Base-by-base conservation (phyloP, 2,329 filamentous ascomycete species). In the Apiospora koreana region DNA sequence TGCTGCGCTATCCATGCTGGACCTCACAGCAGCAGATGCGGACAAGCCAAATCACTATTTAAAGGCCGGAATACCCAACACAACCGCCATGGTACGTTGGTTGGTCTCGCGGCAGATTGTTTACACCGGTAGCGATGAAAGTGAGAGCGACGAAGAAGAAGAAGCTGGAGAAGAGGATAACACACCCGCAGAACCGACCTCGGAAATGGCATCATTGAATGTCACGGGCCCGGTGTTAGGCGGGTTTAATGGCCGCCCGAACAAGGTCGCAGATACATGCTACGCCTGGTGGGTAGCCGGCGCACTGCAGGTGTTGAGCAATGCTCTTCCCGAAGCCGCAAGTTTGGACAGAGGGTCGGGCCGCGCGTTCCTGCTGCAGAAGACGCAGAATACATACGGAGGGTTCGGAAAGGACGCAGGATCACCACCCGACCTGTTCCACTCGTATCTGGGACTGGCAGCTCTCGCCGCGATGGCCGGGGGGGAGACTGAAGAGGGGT, bases 261-360 rank as follows among this genome's bases (percentile, higher is more conserved):
- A 97, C 83, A 99, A 99, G 81, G 87, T 91, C 65, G 93, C 93
- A 12, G 96, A 99, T 81, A 98, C 96, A 0, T 99, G 96, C 82
- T 99, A 99, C 80, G 92, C 90, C 28, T 99, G 95, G 86, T 99
- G 96, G 96, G 94, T 93, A 0, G 87, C 87, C 4, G 94, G 89
- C 1, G 89, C 94, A 1, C 78, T 89, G 0, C 75, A 78, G 68
- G 84, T 86, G 48, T 70, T 79, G 5, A 73, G 71, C 1, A n/a
- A 50, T 2, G 72, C 91, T 84, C 88, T 93, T 75, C 83, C 93
- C 14, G 85, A 87, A 41, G 80, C 85, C 16, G 79, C 86, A 1
- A 81, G 94, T n/a, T 81, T 94, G 38, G 85, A 91, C 70, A 80
- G 82, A 6, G 77, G 80, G 14, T 86, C 90, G 0, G 89, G 92